Percentiles rank a stretch among this genome's conserved stretches.
Evolutionary conservation across 164 flowering plant genomes (phyloP).

Genomic region (Stephania cephalantha): DNA sequence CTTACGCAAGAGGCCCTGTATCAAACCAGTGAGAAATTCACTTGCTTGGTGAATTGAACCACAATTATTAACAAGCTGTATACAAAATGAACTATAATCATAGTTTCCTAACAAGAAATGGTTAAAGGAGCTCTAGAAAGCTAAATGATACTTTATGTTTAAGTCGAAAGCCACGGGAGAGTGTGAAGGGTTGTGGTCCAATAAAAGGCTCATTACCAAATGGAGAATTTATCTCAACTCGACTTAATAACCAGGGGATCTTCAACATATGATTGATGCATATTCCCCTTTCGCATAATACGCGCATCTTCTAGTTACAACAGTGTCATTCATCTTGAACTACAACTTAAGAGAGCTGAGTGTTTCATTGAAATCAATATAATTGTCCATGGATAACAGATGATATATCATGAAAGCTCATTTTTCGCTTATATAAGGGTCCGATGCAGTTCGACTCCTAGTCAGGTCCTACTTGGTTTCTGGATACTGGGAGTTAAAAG

Average conservation of each 20-base stretch:
- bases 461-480: not conserved
- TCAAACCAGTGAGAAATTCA: too few relatives aligned
- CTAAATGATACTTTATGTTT: not conserved
- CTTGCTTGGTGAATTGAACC: too few relatives aligned
- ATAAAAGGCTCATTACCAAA: too few relatives aligned
- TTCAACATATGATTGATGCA: too few relatives aligned
- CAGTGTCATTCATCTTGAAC: not conserved
- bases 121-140: not conserved
- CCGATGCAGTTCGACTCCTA: not conserved
- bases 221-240: too few relatives aligned
- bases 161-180: too few relatives aligned
- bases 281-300: too few relatives aligned
- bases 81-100: not conserved
- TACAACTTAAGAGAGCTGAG: not conserved
- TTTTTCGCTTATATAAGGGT: too few relatives aligned
- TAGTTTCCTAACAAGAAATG: not conserved
- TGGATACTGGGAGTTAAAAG: not conserved
- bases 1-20: too few relatives aligned
- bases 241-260: too few relatives aligned
- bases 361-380: not conserved
- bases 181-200: too few relatives aligned
- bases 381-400: not conserved
- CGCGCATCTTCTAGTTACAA: not conserved
- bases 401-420: not conserved
- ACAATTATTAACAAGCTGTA: too few relatives aligned